phyloP scores from a whole-genome alignment of 2,329 filamentous ascomycete species.

The Sarocladiaceae sp. region DNA sequence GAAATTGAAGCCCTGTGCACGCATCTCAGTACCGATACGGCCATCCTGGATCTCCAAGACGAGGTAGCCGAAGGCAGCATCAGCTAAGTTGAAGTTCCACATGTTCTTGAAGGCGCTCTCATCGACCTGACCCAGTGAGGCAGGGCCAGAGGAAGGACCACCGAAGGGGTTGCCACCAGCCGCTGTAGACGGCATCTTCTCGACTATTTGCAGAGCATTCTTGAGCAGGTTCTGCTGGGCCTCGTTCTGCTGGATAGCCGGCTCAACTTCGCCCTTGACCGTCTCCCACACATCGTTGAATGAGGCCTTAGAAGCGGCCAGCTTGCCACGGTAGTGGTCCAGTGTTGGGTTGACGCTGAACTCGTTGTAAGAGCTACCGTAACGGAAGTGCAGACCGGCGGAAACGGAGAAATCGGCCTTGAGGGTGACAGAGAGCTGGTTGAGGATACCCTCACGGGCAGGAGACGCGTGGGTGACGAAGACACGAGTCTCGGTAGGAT shows the following conservation, averaged over 20 bases:
- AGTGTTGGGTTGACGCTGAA: conserved; percentile 98
- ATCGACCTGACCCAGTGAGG: conserved; percentile 81
- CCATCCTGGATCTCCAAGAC: conserved; percentile 94
- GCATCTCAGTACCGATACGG: conserved; percentile 96
- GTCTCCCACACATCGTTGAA: conserved; percentile 99
- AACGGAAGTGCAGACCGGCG: conserved; percentile 94
- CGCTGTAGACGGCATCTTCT: conserved; percentile 94
- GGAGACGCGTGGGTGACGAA: conserved; percentile 97
- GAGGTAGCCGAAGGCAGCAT: conserved; percentile 94
- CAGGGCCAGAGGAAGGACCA: conserved; percentile 69
- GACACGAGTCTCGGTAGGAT: conserved; percentile 93
- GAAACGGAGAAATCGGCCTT: conserved; percentile 99
- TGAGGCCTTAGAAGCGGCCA: conserved; percentile 94
- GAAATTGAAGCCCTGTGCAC: conserved; percentile 98
- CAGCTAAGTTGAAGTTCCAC: conserved; percentile 99
- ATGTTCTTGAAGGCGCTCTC: conserved; percentile 99
- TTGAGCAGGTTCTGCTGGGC: conserved; percentile 89
- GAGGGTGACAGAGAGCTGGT: conserved; percentile 93
- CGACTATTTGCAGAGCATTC: conserved; percentile 88
- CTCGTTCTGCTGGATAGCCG: conserved; percentile 89
- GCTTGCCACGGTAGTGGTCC: conserved; percentile 97
- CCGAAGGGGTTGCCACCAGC: conserved; percentile 97
- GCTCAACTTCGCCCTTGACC: conserved; percentile 91
- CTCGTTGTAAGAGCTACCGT: conserved; percentile 99
- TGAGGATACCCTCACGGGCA: conserved; percentile 91